phyloP scores from a whole-genome alignment of 2,329 filamentous ascomycete genomes.

The Cladobotryum mycophilum region DNA sequence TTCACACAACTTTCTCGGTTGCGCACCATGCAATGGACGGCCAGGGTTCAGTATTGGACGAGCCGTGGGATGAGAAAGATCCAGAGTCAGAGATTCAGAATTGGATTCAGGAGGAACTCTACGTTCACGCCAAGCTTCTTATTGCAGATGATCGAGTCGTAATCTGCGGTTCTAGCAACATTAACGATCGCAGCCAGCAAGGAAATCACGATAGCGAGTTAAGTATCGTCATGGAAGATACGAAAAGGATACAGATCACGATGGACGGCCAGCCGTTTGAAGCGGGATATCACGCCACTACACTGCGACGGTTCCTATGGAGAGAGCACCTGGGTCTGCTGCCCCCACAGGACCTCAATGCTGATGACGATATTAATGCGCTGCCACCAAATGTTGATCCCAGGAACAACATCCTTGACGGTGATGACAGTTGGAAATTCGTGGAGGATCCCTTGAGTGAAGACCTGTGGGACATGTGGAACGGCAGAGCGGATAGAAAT shows the following conservation, averaged over 20 bases:
- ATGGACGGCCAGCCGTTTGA: conserved; percentile 77
- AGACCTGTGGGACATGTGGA: conserved; percentile 65
- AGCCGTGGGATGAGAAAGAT: conserved; percentile 67
- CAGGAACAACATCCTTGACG: conserved; percentile 56
- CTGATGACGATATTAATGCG: conserved; percentile 62
- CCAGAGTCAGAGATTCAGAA: conserved; percentile 73
- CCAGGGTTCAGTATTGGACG: conserved; percentile 53
- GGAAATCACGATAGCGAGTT: conserved; percentile 89
- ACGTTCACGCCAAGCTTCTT: conserved; percentile 86
- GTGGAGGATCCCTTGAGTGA: conserved; percentile 67
- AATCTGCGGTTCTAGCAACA: conserved; percentile 80
- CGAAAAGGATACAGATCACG: conserved; percentile 57
- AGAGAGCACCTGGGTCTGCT: conserved; percentile 84
- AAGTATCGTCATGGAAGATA: conserved; percentile 84
- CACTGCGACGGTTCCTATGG: conserved; percentile 77
- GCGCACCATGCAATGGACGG: conserved; percentile 78
- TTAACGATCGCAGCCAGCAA: conserved; percentile 85
- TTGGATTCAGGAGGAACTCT: conserved; percentile 93
- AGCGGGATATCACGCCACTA: conserved; percentile 76
- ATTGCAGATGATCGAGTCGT: conserved; percentile 83
- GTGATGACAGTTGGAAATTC: conserved; percentile 56
- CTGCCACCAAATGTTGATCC: conserved; percentile 62
- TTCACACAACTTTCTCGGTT: conserved; percentile 39
- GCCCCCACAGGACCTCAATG: conserved; percentile 64
- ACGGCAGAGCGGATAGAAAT: conserved; percentile 59